Evolutionary conservation across 768 basidiomycete species (phyloP), one percentile per base, ranked within the genome.

Genomic region (Collybia nuda): DNA sequence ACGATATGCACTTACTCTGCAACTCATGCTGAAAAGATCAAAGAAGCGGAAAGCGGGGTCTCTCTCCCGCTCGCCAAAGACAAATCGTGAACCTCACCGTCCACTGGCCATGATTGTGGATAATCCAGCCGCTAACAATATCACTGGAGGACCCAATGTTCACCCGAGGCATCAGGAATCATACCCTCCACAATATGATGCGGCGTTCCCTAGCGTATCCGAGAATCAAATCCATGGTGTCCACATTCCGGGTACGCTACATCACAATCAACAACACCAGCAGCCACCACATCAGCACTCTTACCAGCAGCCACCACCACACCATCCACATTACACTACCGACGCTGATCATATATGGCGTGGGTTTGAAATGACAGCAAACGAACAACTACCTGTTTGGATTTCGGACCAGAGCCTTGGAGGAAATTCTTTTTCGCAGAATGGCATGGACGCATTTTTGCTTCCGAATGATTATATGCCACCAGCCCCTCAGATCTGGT

Each of bases 1-100:
- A 61, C 85, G 94, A 47, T 98, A 97, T 58, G 94, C 94, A 7
- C 68, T 93, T 32, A 95, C 93, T 4, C 74, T 98, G 17, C 89
- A 92, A 56, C 71, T 95, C 37, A 96, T 96, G 87, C 66, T 97
- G 47, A 92, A 92, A 68, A 76, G 86, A 50, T 80, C 82, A 28
- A 79, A 81, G 66, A 86, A 82, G 51, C 79, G 87, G 51, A 82
- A 73, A 49, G 60, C 74, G 0, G 67, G 74, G 11, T 82, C 84
- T 26, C 65, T 70, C 15, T 79, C 85, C 12, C 80, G 79, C 15
- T 89, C 88, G 15, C 86, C 86, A 0, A 78, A 80, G 55, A 62
- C 77, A 12, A 56, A 78, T 5, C 81, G 84, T 36, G 85, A 85
- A 39, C 60, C 74, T 40, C 80, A 77, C 56, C 78, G 79, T 18